Conservation (phyloP, 2,329 filamentous ascomycete species). For the Herpomyces periplanetae region DNA sequence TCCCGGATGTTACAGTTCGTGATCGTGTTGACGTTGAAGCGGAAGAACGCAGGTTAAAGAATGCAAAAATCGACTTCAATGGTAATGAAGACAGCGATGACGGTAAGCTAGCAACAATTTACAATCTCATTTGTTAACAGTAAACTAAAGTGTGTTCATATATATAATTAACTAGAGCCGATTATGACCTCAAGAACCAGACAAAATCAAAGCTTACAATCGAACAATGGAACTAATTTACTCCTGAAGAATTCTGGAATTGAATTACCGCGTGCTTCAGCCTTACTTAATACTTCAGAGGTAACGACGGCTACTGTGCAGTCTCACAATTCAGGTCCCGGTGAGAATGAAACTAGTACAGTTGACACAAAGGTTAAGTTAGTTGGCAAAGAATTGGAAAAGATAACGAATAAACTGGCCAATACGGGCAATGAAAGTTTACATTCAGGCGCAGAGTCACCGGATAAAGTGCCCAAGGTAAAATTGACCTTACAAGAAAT, state of each 20-base stretch:
- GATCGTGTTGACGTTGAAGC: slow-evolving; percentile 21
- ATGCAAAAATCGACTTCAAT: slow-evolving; percentile 38
- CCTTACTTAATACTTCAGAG: no score
- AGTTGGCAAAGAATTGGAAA: slow-evolving; percentile 23
- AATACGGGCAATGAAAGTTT: no score
- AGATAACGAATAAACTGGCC: slow-evolving; percentile 30
- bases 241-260: no score
- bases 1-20: slow-evolving; percentile 61
- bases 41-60: slow-evolving; percentile 31
- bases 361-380: no score
- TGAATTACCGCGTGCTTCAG: no score
- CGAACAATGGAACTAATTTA: slow-evolving; percentile 24
- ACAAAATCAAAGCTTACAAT: slow-evolving; percentile 41
- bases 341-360: no score
- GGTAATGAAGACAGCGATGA: slow-evolving; percentile 72
- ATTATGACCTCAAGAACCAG: slow-evolving; percentile 90
- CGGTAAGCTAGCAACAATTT: slow-evolving; percentile 6
- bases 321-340: no score
- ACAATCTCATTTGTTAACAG: background rate
- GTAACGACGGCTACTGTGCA: no score
- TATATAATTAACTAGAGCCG: slow-evolving; percentile 17
- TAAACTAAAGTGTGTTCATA: slow-evolving; percentile 2
- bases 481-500: no score
- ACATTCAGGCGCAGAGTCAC: no score
- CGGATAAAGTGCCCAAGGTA: no score